phyloP scores from a whole-genome alignment of 1,284 basidiomycete genomes.

The Rhodotorula sp. region DNA sequence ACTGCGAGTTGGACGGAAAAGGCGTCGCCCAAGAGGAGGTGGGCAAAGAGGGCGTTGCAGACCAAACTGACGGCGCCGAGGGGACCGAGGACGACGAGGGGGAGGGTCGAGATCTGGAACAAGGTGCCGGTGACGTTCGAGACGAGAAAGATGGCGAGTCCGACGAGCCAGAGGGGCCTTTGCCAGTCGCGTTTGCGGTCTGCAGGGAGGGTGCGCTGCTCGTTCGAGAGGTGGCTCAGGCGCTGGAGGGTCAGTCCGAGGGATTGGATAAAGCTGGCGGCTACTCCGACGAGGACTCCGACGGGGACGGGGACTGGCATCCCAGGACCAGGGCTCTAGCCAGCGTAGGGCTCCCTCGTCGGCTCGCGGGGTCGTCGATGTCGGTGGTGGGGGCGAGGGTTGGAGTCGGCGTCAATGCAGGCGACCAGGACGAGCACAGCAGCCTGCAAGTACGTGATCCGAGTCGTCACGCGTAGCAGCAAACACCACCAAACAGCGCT shows the following conservation, averaged over 20 bases:
- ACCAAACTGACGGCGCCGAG: slow-evolving; percentile 79
- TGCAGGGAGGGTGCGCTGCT: slow-evolving; percentile 61
- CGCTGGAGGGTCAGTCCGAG: slow-evolving; percentile 87
- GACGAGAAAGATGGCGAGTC: slow-evolving; percentile 61
- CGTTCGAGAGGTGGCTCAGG: slow-evolving; percentile 88
- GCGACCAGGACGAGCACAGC: too few species aligned
- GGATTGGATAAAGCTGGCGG: slow-evolving; percentile 86
- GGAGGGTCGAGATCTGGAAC: slow-evolving; percentile 90
- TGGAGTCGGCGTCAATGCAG: too few species aligned
- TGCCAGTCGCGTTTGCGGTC: slow-evolving; percentile 68
- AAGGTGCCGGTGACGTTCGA: slow-evolving; percentile 84
- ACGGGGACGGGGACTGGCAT: neutral
- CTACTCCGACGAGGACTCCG: slow-evolving; percentile 64
- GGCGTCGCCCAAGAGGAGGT: slow-evolving; percentile 77
- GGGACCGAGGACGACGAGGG: slow-evolving; percentile 76
- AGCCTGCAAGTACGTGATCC: too few species aligned
- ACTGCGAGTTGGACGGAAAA: slow-evolving; percentile 81
- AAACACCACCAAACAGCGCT: too few species aligned
- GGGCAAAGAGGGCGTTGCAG: slow-evolving; percentile 92
- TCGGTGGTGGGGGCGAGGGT: too few species aligned
- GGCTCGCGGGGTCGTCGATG: too few species aligned
- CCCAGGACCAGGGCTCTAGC: too few species aligned
- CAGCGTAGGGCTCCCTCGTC: too few species aligned
- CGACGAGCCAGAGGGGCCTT: slow-evolving; percentile 79
- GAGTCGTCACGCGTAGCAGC: too few species aligned